phyloP scores from a whole-genome alignment of 208 protist genomes.

The Acanthamoeba sp. region DNA sequence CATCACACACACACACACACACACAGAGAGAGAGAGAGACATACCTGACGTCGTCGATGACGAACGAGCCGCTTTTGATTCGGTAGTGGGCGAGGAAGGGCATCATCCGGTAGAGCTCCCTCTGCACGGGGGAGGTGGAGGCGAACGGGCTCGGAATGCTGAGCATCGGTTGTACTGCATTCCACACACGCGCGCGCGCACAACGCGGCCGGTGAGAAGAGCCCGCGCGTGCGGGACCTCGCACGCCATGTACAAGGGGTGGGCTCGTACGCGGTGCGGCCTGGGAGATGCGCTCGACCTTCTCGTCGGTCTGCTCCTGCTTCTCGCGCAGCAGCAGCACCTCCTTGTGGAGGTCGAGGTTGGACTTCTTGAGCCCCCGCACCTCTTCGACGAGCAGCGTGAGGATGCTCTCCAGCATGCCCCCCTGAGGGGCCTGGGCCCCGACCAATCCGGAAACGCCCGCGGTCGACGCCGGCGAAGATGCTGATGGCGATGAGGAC shows the following conservation, averaged over 20 bases:
- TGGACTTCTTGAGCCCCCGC: slow-evolving; percentile 49
- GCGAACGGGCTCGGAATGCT: neutral
- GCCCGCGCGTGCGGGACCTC: too few species aligned
- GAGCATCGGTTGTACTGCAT: neutral
- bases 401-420: slow-evolving; percentile 57
- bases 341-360: slow-evolving; percentile 32
- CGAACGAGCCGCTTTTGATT: neutral
- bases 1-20: too few species aligned
- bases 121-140: neutral
- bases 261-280: neutral
- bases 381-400: slow-evolving; percentile 58
- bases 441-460: neutral
- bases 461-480: neutral
- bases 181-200: neutral
- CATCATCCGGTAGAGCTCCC: slow-evolving; percentile 2
- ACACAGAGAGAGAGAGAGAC: too few species aligned
- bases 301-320: slow-evolving; percentile 50
- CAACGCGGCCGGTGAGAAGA: neutral
- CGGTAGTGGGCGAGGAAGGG: slow-evolving; percentile 33
- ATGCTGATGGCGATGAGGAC: neutral
- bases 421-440: neutral
- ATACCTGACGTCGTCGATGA: slow-evolving; percentile 38
- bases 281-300: slow-evolving; percentile 27
- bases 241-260: neutral
- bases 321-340: slow-evolving; percentile 43